Evolutionary conservation across 306 rosid genomes (phyloP).

Genomic region (Prunus salicina): DNA sequence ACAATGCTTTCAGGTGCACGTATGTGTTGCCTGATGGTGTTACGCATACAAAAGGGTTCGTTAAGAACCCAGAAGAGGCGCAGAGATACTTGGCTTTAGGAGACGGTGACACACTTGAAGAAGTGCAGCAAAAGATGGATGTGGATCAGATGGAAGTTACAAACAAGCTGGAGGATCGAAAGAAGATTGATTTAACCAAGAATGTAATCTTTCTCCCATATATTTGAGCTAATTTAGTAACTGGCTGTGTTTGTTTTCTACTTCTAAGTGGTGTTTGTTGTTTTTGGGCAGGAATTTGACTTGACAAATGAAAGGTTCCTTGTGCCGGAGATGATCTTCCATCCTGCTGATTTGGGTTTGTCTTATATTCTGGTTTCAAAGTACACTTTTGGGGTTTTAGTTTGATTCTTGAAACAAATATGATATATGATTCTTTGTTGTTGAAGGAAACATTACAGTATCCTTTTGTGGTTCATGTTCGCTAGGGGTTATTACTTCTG

Average conservation of each 20-base stretch:
- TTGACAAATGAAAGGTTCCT: slow-evolving; percentile 94
- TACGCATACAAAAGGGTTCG: slow-evolving; percentile 66
- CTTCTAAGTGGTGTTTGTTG: slow-evolving; percentile 6
- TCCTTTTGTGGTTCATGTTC: neutral
- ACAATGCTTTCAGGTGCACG: slow-evolving; percentile 67
- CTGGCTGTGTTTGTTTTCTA: neutral
- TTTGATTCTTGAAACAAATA: neutral
- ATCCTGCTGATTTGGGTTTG: slow-evolving; percentile 90
- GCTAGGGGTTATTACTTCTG: neutral
- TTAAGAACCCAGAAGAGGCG: slow-evolving; percentile 72
- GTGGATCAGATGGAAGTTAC: slow-evolving; percentile 26
- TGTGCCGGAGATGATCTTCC: slow-evolving; percentile 95
- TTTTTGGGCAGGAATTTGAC: slow-evolving; percentile 68
- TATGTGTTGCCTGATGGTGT: slow-evolving; percentile 94
- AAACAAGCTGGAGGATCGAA: slow-evolving; percentile 41
- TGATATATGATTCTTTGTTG: neutral
- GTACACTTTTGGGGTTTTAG: neutral
- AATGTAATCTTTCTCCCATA: slow-evolving; percentile 38
- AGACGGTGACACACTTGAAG: slow-evolving; percentile 26
- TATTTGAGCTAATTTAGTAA: neutral
- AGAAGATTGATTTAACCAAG: slow-evolving; percentile 68
- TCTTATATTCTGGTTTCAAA: slow-evolving; percentile 9
- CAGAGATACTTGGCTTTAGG: slow-evolving; percentile 45
- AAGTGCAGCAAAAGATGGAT: slow-evolving; percentile 24
- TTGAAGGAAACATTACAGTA: neutral